These are phyloP conservation scores for Aspergillus vadensis DNA, from an alignment of 2,329 filamentous ascomycete species.

Conservation along the genomic window DNA sequence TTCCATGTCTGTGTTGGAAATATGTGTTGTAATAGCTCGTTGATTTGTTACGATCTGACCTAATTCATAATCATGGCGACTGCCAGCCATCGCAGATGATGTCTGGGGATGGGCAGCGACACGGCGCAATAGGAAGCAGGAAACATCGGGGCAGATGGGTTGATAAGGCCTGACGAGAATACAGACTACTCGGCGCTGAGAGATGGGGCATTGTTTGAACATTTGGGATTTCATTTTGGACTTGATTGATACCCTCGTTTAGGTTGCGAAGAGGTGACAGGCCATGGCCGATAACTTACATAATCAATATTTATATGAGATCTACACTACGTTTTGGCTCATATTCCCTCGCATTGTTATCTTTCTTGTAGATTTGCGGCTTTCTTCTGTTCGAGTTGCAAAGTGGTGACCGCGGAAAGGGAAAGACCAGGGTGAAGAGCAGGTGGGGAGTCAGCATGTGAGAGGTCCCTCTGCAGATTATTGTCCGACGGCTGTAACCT, in stretches of 20 bases:
- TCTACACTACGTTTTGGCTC: neutral
- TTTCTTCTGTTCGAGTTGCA: neutral
- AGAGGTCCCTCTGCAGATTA: neutral
- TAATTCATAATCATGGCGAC: conserved; percentile 9
- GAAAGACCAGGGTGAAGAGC: neutral
- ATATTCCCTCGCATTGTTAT: neutral
- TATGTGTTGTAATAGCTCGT: conserved; percentile 12
- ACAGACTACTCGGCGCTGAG: neutral
- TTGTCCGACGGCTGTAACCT: neutral
- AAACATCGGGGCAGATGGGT: neutral
- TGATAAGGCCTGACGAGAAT: neutral
- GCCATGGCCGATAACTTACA: neutral
- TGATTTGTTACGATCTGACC: neutral
- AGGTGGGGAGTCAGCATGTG: neutral
- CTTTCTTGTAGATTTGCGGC: neutral
- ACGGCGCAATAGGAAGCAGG: neutral
- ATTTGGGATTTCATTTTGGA: conserved; percentile 1
- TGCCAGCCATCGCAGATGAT: conserved; percentile 3
- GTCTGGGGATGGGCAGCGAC: neutral
- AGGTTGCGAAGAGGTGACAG: neutral
- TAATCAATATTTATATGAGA: neutral
- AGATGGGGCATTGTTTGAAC: neutral
- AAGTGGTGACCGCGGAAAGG: neutral
- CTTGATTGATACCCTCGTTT: conserved; percentile 20
- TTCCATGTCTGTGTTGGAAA: conserved; percentile 11